Evolutionary conservation across 768 basidiomycete species (phyloP).

Genomic region (Phanerodontia chrysosporium): DNA sequence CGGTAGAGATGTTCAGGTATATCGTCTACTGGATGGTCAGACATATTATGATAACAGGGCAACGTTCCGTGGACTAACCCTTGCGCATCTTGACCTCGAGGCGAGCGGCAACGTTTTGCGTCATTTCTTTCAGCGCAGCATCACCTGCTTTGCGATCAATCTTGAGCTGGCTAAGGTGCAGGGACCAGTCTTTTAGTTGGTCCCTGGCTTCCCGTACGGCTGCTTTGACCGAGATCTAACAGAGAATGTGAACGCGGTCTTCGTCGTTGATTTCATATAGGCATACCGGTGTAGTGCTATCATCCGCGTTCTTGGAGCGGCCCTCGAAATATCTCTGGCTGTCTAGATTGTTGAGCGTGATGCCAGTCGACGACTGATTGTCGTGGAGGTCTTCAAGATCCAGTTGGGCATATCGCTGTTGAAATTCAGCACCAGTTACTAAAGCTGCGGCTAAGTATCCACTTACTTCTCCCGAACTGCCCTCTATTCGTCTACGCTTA

Average conservation of each 20-base stretch:
- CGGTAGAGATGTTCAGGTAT: constrained; percentile 75
- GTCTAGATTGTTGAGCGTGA: constrained; percentile 84
- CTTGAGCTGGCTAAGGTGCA: constrained; percentile 57
- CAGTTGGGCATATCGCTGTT: constrained; percentile 52
- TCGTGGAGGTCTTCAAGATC: constrained; percentile 85
- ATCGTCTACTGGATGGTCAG: constrained; percentile 47
- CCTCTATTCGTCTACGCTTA: constrained; percentile 57
- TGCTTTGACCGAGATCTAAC: constrained; percentile 38
- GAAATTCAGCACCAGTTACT: background rate
- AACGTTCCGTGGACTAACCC: constrained; percentile 39
- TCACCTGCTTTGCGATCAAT: constrained; percentile 67
- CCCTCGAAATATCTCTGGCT: constrained; percentile 81
- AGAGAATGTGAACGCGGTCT: constrained; percentile 9
- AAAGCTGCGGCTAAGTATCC: background rate
- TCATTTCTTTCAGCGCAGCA: constrained; percentile 68
- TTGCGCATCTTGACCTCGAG: constrained; percentile 63
- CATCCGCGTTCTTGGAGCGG: constrained; percentile 25
- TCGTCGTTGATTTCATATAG: constrained; percentile 20
- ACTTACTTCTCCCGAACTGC: constrained; percentile 37
- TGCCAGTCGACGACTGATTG: constrained; percentile 57
- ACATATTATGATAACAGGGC: background rate
- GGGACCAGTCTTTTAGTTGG: constrained; percentile 54
- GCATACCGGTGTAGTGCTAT: constrained; percentile 21
- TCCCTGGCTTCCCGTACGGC: constrained; percentile 45
- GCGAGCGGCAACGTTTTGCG: constrained; percentile 70